phyloP scores from a whole-genome alignment of 352 stramenopile genomes.

The Phytophthora melonis region DNA sequence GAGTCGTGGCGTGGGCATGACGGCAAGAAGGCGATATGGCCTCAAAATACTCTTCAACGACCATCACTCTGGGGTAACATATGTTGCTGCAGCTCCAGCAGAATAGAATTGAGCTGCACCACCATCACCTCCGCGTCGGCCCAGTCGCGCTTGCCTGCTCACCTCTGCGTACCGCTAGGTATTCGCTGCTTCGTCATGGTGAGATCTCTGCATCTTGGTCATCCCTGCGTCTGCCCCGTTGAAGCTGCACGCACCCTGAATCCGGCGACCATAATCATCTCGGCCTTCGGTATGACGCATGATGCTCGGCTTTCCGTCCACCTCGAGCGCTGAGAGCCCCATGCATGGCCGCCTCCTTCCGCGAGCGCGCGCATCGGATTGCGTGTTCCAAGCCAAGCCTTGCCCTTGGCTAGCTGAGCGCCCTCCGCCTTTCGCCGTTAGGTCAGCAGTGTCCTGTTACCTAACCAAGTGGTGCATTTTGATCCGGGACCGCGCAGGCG shows the following conservation, averaged over 20 bases:
- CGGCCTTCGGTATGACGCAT: no score
- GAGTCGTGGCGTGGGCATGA: slow-evolving; percentile 19
- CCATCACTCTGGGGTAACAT: slow-evolving; percentile 16
- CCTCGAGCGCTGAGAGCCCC: not conserved
- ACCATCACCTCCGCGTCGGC: no score
- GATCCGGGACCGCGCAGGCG: slow-evolving; percentile 11
- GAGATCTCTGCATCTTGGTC: slow-evolving; percentile 3
- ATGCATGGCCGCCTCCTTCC: not conserved
- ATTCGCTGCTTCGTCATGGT: not conserved
- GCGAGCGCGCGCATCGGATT: not conserved
- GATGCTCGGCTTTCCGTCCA: no score
- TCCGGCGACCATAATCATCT: slow-evolving; percentile 3
- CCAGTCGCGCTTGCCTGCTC: not conserved
- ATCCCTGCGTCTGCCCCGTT: not conserved
- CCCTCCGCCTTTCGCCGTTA: slow-evolving; percentile 12
- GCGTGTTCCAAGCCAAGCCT: not conserved
- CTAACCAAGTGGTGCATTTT: slow-evolving; percentile 32
- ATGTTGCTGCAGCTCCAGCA: not conserved
- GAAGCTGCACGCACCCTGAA: slow-evolving; percentile 18
- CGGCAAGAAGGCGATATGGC: not conserved
- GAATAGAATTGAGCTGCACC: no score
- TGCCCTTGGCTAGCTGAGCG: not conserved
- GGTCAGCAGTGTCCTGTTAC: not conserved
- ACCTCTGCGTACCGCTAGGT: not conserved
- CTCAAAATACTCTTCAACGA: slow-evolving; percentile 20